Evolutionary conservation across 1,284 basidiomycete genomes (phyloP).

Genomic region (Stygiomarasmius scandens): DNA sequence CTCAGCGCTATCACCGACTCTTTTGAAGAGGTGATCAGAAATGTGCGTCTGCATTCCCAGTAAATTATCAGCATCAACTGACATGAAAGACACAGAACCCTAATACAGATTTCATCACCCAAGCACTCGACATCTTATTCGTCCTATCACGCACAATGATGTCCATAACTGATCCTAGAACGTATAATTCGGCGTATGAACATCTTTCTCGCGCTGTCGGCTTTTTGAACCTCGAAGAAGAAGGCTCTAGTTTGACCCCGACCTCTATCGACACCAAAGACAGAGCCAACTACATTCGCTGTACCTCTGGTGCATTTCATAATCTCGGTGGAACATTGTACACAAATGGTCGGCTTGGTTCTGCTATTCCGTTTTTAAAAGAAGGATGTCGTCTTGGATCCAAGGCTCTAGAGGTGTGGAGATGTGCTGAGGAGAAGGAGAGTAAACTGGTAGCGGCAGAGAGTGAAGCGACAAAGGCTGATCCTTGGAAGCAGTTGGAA

Average conservation of each 20-base stretch:
- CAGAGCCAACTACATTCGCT: slow-evolving; percentile 61
- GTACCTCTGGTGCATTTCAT: slow-evolving; percentile 68
- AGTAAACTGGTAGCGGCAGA: slow-evolving; percentile 13
- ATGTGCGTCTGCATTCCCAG: slow-evolving; percentile 24
- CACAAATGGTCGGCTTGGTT: slow-evolving; percentile 57
- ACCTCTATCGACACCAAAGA: slow-evolving; percentile 25
- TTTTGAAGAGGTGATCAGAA: slow-evolving; percentile 26
- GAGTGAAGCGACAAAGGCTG: slow-evolving; percentile 38
- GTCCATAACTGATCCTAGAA: slow-evolving; percentile 47
- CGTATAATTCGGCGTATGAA: slow-evolving; percentile 50
- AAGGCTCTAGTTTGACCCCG: no score
- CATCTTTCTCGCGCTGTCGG: slow-evolving; percentile 48
- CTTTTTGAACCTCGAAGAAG: slow-evolving; percentile 32
- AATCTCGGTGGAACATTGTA: slow-evolving; percentile 68
- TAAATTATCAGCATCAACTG: no score
- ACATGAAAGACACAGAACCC: slow-evolving; percentile 26
- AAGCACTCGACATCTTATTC: slow-evolving; percentile 64
- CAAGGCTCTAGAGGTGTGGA: slow-evolving; percentile 42
- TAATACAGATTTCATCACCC: slow-evolving; percentile 43
- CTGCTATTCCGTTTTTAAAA: slow-evolving; percentile 66
- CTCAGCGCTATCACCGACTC: slow-evolving; percentile 32
- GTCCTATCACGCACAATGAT: slow-evolving; percentile 55
- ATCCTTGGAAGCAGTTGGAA: slow-evolving; percentile 60
- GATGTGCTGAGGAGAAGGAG: slow-evolving; percentile 13
- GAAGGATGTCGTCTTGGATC: slow-evolving; percentile 59